Base-by-base conservation (phyloP, 2,329 filamentous ascomycete species). In the Shiraia bambusicola region DNA sequence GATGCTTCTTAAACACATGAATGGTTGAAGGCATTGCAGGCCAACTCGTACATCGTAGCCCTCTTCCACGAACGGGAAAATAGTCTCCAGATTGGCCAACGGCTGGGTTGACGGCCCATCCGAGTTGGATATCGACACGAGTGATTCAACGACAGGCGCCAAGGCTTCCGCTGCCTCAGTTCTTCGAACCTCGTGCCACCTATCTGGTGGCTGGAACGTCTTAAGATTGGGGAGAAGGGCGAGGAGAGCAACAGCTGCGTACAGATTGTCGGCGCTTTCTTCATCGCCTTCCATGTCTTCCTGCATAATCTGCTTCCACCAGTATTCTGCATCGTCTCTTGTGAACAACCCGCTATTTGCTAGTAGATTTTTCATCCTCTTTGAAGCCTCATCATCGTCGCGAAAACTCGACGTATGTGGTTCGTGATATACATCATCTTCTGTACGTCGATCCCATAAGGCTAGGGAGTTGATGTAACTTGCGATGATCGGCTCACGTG, bases 211-310 rank as follows among this genome's bases (percentile, higher is more conserved):
- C 24, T 61, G 59, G 10, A 67, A 35, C 3, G 48, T 52, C 29
- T 51, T 61, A 1, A 67, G 45, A 17, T 65, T 67, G 4, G 63
- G 63, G 2, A 67, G 36, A 10, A 61, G 50, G 15, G 47, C 44
- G 8, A 67, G 43, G 11, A 67, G 47, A 4, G 56, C 47, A 9
- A 66, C 44, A 1, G 52, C 51, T 2, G 57, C 56, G 37, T 53
- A 61, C 3, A 60, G 38, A 13, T 52, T 49, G 24, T 58, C 53
- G 6, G 40, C 22, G 12, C 37, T 40, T 4, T 50, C 40, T 6
- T 45, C 34, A 11, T 56, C 50, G 3, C 37, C 29, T 1, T 37
- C 33, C 7, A 27, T 34, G 29, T 56, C 56, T 29, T 63, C 58
- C 25, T 61, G 54, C 13, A 58, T 26, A 11, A 65, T 59, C 14